phyloP scores from a whole-genome alignment of 345 rosid genomes.

The Brassica juncea region DNA sequence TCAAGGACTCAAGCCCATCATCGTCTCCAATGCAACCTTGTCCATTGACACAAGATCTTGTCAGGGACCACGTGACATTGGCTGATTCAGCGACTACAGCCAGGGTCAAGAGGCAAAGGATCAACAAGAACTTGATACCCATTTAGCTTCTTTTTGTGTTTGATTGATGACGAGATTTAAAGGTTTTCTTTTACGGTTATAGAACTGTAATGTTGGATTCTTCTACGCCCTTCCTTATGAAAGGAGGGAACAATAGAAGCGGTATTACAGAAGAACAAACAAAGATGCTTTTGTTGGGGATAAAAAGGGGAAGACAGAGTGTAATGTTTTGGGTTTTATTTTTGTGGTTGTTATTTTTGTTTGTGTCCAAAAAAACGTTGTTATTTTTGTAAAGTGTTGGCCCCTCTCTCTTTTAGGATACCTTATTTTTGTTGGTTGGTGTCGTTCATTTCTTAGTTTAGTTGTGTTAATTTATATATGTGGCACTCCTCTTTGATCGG shows the following conservation, averaged over 20 bases:
- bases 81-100: constrained; percentile 36
- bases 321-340: constrained; percentile 13
- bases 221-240: constrained; percentile 47
- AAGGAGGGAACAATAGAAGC: constrained; percentile 40
- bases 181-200: constrained; percentile 9
- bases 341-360: constrained; percentile 42
- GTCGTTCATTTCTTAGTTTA: constrained; percentile 26
- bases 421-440: constrained; percentile 12
- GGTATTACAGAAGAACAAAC: constrained; percentile 28
- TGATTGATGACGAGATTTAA: constrained; percentile 8
- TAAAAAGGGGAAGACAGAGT: constrained; percentile 30
- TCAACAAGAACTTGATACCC: constrained; percentile 44
- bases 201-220: constrained; percentile 15
- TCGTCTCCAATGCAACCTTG: constrained; percentile 44
- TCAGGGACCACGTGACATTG: constrained; percentile 27
- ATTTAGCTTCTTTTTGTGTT: constrained; percentile 29
- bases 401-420: constrained; percentile 17
- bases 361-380: constrained; percentile 6
- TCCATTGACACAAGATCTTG: constrained; percentile 36
- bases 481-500: constrained; percentile 38
- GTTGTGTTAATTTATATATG: constrained; percentile 23
- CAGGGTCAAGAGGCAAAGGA: constrained; percentile 42
- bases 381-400: constrained; percentile 27
- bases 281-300: constrained; percentile 33
- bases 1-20: constrained; percentile 39